Conservation (phyloP, 768 basidiomycete species). For the Serpula lacrymans region DNA sequence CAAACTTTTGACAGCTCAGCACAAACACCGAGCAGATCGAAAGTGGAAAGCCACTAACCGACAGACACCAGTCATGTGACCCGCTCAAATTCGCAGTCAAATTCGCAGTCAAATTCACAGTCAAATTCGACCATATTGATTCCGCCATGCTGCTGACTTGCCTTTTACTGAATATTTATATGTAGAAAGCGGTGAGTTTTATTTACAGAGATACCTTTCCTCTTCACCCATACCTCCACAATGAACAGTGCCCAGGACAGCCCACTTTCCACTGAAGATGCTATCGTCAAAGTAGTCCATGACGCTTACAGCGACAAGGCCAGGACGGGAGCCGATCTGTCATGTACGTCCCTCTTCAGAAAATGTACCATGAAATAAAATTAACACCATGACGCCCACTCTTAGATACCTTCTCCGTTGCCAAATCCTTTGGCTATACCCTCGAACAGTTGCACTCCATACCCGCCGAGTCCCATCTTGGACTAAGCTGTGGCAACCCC, state of each 20-base stretch:
- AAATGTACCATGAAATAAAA: not conserved
- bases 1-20: no score
- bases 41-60: no score
- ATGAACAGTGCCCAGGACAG: not conserved
- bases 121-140: not conserved
- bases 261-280: no score
- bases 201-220: not conserved
- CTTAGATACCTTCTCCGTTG: slow-evolving; percentile 32
- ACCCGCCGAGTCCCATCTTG: slow-evolving; percentile 44
- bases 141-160: no score
- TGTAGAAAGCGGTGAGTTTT: no score
- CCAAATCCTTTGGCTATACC: slow-evolving; percentile 47
- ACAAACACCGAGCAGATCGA: no score
- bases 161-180: no score
- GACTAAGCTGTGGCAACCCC: slow-evolving; percentile 55
- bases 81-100: not conserved
- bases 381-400: slow-evolving; percentile 3
- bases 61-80: no score
- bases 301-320: not conserved
- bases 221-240: not conserved
- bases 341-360: not conserved
- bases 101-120: not conserved
- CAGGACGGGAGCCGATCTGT: not conserved
- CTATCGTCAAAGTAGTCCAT: not conserved
- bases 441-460: slow-evolving; percentile 39